Evolutionary conservation across 805 yeast species (phyloP).

Genomic region (Grigorovia yakushimaensis): DNA sequence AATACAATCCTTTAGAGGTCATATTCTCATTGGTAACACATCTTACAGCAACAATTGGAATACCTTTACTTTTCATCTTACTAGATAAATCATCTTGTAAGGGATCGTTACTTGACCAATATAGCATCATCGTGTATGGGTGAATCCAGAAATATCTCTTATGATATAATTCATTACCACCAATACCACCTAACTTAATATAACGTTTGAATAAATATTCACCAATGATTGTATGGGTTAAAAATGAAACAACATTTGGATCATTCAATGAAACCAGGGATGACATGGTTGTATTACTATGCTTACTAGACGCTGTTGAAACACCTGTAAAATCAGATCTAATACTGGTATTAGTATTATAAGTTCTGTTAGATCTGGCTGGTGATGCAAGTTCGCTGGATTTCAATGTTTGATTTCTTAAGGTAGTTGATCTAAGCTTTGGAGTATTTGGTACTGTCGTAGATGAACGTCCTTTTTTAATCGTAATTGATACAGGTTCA

Average conservation of each 20-base stretch:
- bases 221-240: slow-evolving; percentile 90
- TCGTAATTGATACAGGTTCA: background rate
- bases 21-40: slow-evolving; percentile 36
- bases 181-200: slow-evolving; percentile 64
- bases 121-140: slow-evolving; percentile 82
- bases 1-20: slow-evolving; percentile 49
- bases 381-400: background rate
- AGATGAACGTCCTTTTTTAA: background rate
- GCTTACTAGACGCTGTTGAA: background rate
- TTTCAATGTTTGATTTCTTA: background rate
- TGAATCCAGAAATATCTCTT: slow-evolving; percentile 94
- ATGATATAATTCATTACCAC: slow-evolving; percentile 69
- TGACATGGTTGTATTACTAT: background rate
- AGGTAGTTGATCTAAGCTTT: background rate
- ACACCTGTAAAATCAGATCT: background rate
- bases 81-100: background rate
- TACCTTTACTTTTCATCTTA: slow-evolving; percentile 5
- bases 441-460: background rate
- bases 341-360: background rate
- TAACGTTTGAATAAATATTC: slow-evolving; percentile 82
- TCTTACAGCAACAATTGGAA: slow-evolving; percentile 26
- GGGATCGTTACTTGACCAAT: slow-evolving; percentile 55
- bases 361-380: background rate
- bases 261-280: background rate
- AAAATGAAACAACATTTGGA: background rate